These are phyloP conservation scores for Phytophthora ohioensis DNA, from an alignment of 352 stramenopile species.

Conservation along the genomic window DNA sequence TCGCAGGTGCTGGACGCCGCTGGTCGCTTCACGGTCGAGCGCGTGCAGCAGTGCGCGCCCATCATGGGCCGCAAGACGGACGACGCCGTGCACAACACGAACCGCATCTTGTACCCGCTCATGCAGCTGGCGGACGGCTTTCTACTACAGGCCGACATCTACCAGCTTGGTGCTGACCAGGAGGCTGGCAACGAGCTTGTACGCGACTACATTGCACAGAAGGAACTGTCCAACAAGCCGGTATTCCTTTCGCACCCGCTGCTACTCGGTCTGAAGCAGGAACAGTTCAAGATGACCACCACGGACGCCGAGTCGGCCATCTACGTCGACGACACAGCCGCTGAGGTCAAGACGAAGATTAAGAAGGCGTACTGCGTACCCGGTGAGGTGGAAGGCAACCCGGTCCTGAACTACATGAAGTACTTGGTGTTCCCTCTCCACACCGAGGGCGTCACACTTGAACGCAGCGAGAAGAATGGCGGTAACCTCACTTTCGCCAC, in stretches of 20 bases:
- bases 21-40: conserved; percentile 87
- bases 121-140: conserved; percentile 99
- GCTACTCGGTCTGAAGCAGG: conserved; percentile 98
- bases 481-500: conserved; percentile 90
- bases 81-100: conserved; percentile 90
- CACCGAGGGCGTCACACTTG: conserved; percentile 71
- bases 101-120: conserved; percentile 96
- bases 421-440: conserved; percentile 94
- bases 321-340: conserved; percentile 97
- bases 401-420: conserved; percentile 97
- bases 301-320: conserved; percentile 97
- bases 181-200: conserved; percentile 96
- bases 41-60: conserved; percentile 98
- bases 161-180: conserved; percentile 98
- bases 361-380: conserved; percentile 99
- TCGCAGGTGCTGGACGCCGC: conserved; percentile 93
- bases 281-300: conserved; percentile 99
- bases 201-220: conserved; percentile 96
- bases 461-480: conserved; percentile 87
- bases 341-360: conserved; percentile 97
- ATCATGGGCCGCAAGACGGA: conserved; percentile 97
- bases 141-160: conserved; percentile 98
- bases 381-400: conserved; percentile 91
- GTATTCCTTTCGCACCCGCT: conserved; percentile 98
- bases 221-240: conserved; percentile 72